phyloP scores from a whole-genome alignment of 139 green algal genomes.

The Limnomonas spitsbergensis region DNA sequence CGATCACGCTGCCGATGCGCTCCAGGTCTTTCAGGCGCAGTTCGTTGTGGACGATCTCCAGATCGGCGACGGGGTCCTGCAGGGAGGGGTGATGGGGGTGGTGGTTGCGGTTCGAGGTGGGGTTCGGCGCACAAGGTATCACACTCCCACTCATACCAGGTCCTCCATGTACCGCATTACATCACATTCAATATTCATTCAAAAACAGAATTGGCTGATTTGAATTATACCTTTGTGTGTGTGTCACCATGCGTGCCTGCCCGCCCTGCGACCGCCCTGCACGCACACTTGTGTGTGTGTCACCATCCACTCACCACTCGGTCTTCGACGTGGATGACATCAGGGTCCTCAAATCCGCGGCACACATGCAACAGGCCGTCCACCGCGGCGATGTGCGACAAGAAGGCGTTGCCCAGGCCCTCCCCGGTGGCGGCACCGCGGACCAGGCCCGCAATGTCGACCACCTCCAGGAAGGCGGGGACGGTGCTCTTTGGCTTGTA shows the following conservation, averaged over 20 bases:
- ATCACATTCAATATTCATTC: too few relatives aligned
- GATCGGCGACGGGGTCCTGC: slow-evolving; percentile 88
- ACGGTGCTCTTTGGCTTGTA: slow-evolving; percentile 38
- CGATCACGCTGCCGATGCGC: slow-evolving; percentile 32
- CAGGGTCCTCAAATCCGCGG: slow-evolving; percentile 88
- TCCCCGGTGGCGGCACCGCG: slow-evolving; percentile 60
- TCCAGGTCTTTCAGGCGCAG: slow-evolving; percentile 80
- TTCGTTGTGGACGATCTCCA: slow-evolving; percentile 96
- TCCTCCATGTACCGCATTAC: too few relatives aligned
- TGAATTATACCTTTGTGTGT: neutral
- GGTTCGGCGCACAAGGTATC: neutral
- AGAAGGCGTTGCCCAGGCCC: slow-evolving; percentile 96
- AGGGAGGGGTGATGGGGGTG: neutral
- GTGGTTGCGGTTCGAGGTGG: neutral
- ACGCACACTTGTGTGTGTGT: too few relatives aligned
- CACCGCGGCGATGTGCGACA: slow-evolving; percentile 91
- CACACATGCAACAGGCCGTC: slow-evolving; percentile 98
- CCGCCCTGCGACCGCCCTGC: neutral
- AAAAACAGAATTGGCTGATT: too few relatives aligned
- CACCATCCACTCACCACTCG: slow-evolving; percentile 55
- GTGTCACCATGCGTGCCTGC: neutral
- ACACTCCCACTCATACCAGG: too few relatives aligned
- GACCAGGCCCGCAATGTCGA: slow-evolving; percentile 97
- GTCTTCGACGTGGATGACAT: slow-evolving; percentile 79
- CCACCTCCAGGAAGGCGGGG: slow-evolving; percentile 82